Evolutionary conservation across 805 yeast species (phyloP), one percentile per base, ranked within the genome.

Genomic region (Yamadazyma kitorensis): DNA sequence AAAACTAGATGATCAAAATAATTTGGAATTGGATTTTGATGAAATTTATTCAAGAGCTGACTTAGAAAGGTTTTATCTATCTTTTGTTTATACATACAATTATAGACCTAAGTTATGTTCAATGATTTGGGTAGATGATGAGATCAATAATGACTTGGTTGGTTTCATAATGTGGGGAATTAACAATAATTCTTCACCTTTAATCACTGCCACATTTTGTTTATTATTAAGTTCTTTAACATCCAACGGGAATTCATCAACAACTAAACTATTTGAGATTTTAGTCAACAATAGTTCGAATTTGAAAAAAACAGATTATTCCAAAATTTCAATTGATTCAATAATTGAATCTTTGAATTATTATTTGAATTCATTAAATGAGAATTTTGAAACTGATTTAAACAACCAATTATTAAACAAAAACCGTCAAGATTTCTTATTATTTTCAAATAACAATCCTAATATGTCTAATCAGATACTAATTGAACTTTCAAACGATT

Each of bases 121-220:
- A 2, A 59, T 62, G 9, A 83, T 86, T 50, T 89, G 96, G 95
- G 40, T 49, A 0, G 49, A 52, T 6, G 66, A 60, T 9, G 55
- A 49, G 14, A 33, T 32, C 3, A 37, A 47, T 16, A 74, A 82
- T 10, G 79, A 80, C 37, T 66, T 86, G 2, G 70, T 76, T 49
- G 97, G 96, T 0, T 89, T 93, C 45, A 66, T 91, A 25, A 76
- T 76, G 36, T 93, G 98, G 98, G 94, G 95, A 0, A 69, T 93
- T 2, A 78, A 77, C 39, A 80, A 85, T 48, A 87, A 80, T 41
- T 62, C 71, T 1, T 86, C 86, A 11, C 81, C 91, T 7, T 65
- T 87, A 31, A 86, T 88, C 64, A 76, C 86, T 33, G 83, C 98
- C 0, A 76, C 95, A 0, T 87, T 82, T 49, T 78, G 89, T 44